Base-by-base conservation (phyloP, 768 basidiomycete genomes). In the Termitomyces sp. region DNA sequence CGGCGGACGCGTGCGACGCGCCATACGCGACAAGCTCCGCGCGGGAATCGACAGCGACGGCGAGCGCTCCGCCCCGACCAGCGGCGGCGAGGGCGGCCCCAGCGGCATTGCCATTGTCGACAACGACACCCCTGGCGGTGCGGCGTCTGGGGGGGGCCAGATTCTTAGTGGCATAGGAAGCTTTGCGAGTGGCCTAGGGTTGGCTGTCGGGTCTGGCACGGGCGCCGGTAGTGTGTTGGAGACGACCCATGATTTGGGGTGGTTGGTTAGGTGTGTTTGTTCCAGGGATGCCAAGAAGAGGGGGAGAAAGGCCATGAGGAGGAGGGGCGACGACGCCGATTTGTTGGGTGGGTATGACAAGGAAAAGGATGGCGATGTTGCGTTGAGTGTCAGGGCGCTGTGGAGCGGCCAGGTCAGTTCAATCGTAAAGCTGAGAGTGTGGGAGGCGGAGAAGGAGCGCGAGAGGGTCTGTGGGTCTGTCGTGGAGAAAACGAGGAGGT, bases 21-120 rank as follows among this genome's bases (percentile, higher is more conserved):
- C 79, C 41, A 73, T 89, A 39, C 75, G 84, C 59, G 80, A 75
- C 57, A 86, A 82, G 62, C 66, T 88, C 5, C 57, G 58, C 17
- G 66, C 68, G 30, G 69, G 67, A 1, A 68, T 66, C 4, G 69
- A 59, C 41, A 69, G 70, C 40, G 70, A 69, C 62, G 8, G 63
- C 65, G 28, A 68, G 65, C 49, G 66, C 4, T 35, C 35, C 16
- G 35, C 35, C 3, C 35, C 63, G 6, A 63, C 65, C 23, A 68
- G 65, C 47, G 66, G 64, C 10, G 67, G 62, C 1, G 66, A 66
- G 47, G 64, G 62, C 5, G 64, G 52, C 21, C 59, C 51, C 27
- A 59, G 58, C 39, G 59, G 54, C 21, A 60, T 52, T 28, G 62
- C 48, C 7, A 46, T 60, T 14, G 55, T 42, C 48, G 56, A 39